Evolutionary conservation across 2,329 filamentous ascomycete genomes (phyloP).

Genomic region (Sordariomycetes sp.): DNA sequence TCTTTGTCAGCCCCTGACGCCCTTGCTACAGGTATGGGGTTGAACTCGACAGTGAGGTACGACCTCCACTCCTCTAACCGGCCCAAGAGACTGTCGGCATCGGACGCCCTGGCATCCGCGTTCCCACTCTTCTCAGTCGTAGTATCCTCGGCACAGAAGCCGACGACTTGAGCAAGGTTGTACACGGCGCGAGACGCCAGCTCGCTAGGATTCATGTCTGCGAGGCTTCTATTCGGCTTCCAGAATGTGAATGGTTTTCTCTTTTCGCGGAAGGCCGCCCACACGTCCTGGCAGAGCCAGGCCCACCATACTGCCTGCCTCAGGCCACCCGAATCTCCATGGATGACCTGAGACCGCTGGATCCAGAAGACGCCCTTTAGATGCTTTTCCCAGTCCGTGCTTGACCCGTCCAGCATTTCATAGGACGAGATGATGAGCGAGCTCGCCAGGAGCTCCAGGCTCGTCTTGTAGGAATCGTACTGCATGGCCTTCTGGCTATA

Average conservation of each 20-base stretch:
- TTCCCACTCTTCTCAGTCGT: slow-evolving; percentile 29
- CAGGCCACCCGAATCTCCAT: slow-evolving; percentile 44
- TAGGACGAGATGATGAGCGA: slow-evolving; percentile 48
- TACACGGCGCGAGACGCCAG: slow-evolving; percentile 18
- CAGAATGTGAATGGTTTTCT: slow-evolving; percentile 46
- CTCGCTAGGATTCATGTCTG: slow-evolving; percentile 36
- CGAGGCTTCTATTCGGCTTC: slow-evolving; percentile 34
- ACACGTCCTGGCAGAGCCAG: slow-evolving; percentile 52
- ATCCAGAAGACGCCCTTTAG: slow-evolving; percentile 56
- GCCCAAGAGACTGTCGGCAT: slow-evolving; percentile 21
- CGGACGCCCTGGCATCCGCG: slow-evolving; percentile 12
- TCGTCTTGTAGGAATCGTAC: slow-evolving; percentile 43
- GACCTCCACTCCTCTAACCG: slow-evolving; percentile 27
- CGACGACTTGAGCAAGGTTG: slow-evolving; percentile 15
- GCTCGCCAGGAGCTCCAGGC: slow-evolving; percentile 45
- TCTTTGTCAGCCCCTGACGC: background rate
- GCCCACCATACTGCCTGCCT: slow-evolving; percentile 52
- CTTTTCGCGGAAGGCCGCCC: slow-evolving; percentile 48
- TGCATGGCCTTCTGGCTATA: slow-evolving; percentile 47
- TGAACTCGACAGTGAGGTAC: background rate
- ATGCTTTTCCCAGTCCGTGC: slow-evolving; percentile 46
- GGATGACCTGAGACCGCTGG: slow-evolving; percentile 46
- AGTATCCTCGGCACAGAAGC: background rate
- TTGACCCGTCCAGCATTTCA: slow-evolving; percentile 42
- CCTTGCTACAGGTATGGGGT: background rate